Percentiles rank a stretch among this genome's conserved stretches.
These are phyloP conservation scores for Globisporangium heterothallicum DNA, from an alignment of 352 stramenopile species.

Conservation along the genomic window DNA sequence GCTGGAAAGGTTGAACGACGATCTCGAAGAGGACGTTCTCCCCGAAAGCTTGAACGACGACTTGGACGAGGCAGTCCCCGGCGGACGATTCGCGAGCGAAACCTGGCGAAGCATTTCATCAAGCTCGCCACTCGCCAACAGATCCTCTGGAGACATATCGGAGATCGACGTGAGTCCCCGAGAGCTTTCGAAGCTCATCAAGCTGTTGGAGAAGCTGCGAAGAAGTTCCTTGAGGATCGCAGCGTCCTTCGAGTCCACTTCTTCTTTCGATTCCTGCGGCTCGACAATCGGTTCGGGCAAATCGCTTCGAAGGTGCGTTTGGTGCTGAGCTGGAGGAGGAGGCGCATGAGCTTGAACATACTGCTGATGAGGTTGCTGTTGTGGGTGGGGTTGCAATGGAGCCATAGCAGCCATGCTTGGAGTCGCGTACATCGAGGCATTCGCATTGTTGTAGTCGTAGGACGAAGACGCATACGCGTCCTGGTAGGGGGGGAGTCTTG, in stretches of 20 bases:
- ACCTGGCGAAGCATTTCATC: constrained; percentile 74
- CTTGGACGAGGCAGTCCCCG: constrained; percentile 17
- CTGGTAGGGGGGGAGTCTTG: constrained; percentile 2
- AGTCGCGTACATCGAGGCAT: constrained; percentile 15
- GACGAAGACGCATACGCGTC: constrained; percentile 6
- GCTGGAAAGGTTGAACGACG: constrained; percentile 10
- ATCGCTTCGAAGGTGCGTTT: constrained; percentile 20
- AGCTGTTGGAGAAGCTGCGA: constrained; percentile 55
- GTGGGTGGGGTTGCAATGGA: neutral
- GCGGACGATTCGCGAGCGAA: constrained; percentile 47
- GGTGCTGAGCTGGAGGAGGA: constrained; percentile 16
- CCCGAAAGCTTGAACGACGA: constrained; percentile 44
- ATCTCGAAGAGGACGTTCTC: constrained; percentile 19
- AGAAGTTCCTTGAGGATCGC: constrained; percentile 69
- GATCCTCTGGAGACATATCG: constrained; percentile 72
- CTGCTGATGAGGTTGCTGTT: constrained; percentile 3
- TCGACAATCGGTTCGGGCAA: constrained; percentile 63
- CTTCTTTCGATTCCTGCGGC: constrained; percentile 49
- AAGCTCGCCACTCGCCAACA: constrained; percentile 72
- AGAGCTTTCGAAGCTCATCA: constrained; percentile 49
- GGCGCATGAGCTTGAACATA: neutral
- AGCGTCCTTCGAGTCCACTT: constrained; percentile 57
- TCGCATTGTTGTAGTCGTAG: constrained; percentile 12
- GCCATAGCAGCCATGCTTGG: neutral
- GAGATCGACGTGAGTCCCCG: constrained; percentile 50